Evolutionary conservation across 208 protist species (phyloP), one percentile per base, ranked within the genome.

Genomic region (Wallacemonas rigidus): DNA sequence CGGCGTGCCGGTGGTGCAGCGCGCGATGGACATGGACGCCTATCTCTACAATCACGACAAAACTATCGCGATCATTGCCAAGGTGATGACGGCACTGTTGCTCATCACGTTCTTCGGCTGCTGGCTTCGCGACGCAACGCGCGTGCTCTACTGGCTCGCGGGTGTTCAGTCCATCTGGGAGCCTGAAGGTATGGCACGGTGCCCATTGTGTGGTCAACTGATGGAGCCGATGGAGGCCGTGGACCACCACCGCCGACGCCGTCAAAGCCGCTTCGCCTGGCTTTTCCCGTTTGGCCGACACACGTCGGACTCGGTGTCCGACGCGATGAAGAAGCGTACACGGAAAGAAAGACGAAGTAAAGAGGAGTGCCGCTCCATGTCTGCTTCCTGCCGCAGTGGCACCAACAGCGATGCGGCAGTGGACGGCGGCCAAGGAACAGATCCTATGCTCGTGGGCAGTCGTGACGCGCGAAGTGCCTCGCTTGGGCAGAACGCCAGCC

Each of bases 181-280:
- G 74, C 74, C 83, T 1, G 83, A 88, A 63, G 83, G 87, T 14
- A 82, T 69, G 71, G 65, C 77, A 44, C 83, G 81, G 47, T 92
- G 83, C 57, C 87, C 87, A 15, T 70, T 92, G 2, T 92, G 87
- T 60, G 80, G 81, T 2, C 79, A 87, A 69, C 63, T 85, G 56
- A 79, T 84, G 65, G 72, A 72, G 61, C 39, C 61, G 40, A 69
- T 41, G 43, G 70, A 75, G 57, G 69, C 57, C 43, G 71, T 55
- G 71, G 47, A 58, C 68, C 41, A 68, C 67, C 11, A 64, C 17
- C 71, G 72, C 54, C 57, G 67, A 3, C 51, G 60, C 43, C 60
- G 60, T 26, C 60, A 65, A 41, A 65, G 41, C 43, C 60, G 60
- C 40, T 65, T 65, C 40, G 60, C 60, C 6, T 65, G 60, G 60